Evolutionary conservation across 768 basidiomycete genomes (phyloP).

Genomic region (Cyclocybe aegerita): DNA sequence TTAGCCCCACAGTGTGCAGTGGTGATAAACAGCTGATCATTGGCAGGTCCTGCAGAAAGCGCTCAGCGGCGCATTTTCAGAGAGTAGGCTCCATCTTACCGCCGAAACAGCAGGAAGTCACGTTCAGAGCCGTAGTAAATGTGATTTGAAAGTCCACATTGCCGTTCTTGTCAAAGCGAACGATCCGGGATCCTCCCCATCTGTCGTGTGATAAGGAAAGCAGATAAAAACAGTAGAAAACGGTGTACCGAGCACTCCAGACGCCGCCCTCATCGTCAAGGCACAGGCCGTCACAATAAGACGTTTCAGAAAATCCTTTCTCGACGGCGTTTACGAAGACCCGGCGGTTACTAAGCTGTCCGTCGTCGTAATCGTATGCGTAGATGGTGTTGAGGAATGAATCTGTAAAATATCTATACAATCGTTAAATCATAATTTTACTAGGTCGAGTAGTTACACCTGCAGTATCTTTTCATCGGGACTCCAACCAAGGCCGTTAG

Average conservation of each 20-base stretch:
- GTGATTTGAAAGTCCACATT: constrained; percentile 52
- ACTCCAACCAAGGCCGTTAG: constrained; percentile 67
- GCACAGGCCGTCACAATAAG: constrained; percentile 67
- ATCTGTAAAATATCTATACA: constrained; percentile 67
- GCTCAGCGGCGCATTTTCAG: background rate
- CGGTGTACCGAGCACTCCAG: constrained; percentile 57
- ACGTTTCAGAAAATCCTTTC: constrained; percentile 45
- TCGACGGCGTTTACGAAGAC: constrained; percentile 57
- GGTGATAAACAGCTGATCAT: constrained; percentile 66
- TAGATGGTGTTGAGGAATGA: constrained; percentile 65
- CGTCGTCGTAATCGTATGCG: constrained; percentile 64
- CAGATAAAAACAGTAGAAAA: background rate
- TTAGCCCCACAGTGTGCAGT: constrained; percentile 61
- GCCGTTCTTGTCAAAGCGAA: constrained; percentile 56
- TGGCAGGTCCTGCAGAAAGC: constrained; percentile 44
- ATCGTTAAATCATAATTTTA: constrained; percentile 6
- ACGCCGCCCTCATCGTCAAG: constrained; percentile 61
- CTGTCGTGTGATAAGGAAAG: constrained; percentile 29
- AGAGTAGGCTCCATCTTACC: constrained; percentile 33
- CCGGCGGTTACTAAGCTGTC: constrained; percentile 55
- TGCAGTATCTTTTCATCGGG: constrained; percentile 61
- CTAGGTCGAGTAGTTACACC: constrained; percentile 18
- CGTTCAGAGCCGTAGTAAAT: constrained; percentile 61
- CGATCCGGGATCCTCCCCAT: constrained; percentile 63
- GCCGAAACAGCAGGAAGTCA: constrained; percentile 72